phyloP scores from a whole-genome alignment of 352 stramenopile species.

The Thalassiosira exigua region DNA sequence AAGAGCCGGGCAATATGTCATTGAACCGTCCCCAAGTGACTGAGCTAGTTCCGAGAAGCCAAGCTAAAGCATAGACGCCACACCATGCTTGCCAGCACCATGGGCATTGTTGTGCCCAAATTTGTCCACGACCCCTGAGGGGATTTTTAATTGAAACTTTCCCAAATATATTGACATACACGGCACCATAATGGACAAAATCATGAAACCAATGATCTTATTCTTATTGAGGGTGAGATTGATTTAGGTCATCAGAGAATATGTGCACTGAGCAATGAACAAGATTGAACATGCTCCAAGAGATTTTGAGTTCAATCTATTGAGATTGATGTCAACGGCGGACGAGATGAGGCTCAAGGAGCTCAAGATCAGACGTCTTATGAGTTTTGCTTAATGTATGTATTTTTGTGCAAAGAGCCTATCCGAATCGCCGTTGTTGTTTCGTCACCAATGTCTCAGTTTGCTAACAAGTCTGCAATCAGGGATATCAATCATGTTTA shows the following conservation, averaged over 20 bases:
- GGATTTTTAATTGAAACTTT: slow-evolving; percentile 77
- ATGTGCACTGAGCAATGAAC: slow-evolving; percentile 64
- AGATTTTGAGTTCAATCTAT: slow-evolving; percentile 77
- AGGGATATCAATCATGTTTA: too few relatives aligned
- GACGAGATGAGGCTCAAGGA: slow-evolving; percentile 79
- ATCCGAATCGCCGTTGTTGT: too few relatives aligned
- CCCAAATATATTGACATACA: slow-evolving; percentile 80
- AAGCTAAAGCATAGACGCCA: slow-evolving; percentile 86
- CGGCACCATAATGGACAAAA: slow-evolving; percentile 64
- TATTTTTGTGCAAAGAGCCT: too few relatives aligned
- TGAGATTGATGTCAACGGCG: slow-evolving; percentile 56
- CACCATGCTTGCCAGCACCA: slow-evolving; percentile 81
- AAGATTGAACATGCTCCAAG: slow-evolving; percentile 72
- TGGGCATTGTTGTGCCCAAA: slow-evolving; percentile 80
- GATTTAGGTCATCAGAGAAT: slow-evolving; percentile 59
- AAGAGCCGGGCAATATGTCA: slow-evolving; percentile 68
- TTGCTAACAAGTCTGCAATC: too few relatives aligned
- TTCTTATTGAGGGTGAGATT: slow-evolving; percentile 80
- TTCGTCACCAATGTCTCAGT: too few relatives aligned
- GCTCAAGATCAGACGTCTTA: slow-evolving; percentile 74
- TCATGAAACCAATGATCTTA: slow-evolving; percentile 82
- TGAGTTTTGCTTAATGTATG: too few relatives aligned
- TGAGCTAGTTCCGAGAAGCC: slow-evolving; percentile 78
- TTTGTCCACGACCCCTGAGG: slow-evolving; percentile 80
- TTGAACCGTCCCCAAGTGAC: slow-evolving; percentile 60